Percentiles rank a stretch among this genome's conserved stretches.
These are phyloP conservation scores for Gossypium mustelinum DNA, from an alignment of 345 rosid species.

Conservation along the genomic window DNA sequence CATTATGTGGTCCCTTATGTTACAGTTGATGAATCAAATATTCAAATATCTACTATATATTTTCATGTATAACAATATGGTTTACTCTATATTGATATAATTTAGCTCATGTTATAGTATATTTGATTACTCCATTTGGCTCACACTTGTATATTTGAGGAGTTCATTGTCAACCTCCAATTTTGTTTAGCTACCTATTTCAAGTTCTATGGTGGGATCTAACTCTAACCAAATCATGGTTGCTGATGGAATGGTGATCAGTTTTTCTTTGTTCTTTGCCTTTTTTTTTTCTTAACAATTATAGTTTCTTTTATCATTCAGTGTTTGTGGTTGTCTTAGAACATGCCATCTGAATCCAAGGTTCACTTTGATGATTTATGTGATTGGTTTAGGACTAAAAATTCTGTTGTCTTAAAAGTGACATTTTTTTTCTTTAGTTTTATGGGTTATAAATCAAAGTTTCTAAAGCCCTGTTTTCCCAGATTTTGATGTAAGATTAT, in stretches of 20 bases:
- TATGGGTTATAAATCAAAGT: background rate
- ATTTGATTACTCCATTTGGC: conserved; percentile 34
- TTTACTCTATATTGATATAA: background rate
- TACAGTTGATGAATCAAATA: background rate
- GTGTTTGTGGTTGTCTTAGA: background rate
- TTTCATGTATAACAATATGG: background rate
- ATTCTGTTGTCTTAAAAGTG: conserved; percentile 32
- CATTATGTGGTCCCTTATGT: conserved; percentile 20
- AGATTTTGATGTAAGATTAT: conserved; percentile 25
- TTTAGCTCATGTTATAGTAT: background rate
- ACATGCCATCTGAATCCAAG: background rate
- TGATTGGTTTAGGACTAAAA: background rate
- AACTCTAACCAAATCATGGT: conserved; percentile 23
- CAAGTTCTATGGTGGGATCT: conserved; percentile 22
- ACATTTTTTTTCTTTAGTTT: conserved; percentile 28
- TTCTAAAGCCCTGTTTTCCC: conserved; percentile 40
- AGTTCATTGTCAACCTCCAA: conserved; percentile 25
- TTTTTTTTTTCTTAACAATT: conserved; percentile 8
- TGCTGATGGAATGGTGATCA: conserved; percentile 2
- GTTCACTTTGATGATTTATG: too few relatives aligned
- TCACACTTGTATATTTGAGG: conserved; percentile 19
- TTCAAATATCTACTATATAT: background rate
- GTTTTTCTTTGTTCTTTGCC: background rate
- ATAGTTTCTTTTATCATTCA: conserved; percentile 17
- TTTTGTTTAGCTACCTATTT: conserved; percentile 14